phyloP scores from a whole-genome alignment of 345 rosid genomes.

The Hirschfeldia incana region DNA sequence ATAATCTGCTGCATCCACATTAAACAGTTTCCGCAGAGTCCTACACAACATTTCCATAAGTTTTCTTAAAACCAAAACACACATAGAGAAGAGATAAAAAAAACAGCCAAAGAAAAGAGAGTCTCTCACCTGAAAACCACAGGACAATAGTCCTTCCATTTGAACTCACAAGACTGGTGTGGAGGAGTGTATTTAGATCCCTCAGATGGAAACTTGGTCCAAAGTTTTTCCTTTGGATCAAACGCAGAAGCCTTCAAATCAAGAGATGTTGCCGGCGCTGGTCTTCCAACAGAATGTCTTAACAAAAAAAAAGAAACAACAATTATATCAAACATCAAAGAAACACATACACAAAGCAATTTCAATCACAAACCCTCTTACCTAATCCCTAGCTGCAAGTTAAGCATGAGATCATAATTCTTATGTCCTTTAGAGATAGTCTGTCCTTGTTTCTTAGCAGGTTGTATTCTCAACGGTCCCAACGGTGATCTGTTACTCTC shows the following conservation, averaged over 20 bases:
- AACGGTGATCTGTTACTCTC: slow-evolving; percentile 34
- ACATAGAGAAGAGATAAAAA: neutral
- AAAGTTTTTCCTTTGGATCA: slow-evolving; percentile 91
- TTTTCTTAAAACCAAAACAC: neutral
- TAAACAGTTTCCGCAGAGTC: slow-evolving; percentile 89
- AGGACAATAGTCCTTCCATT: slow-evolving; percentile 98
- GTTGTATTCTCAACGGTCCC: slow-evolving; percentile 49
- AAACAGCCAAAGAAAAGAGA: neutral
- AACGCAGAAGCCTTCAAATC: slow-evolving; percentile 89
- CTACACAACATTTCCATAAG: slow-evolving; percentile 38
- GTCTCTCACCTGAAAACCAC: slow-evolving; percentile 81
- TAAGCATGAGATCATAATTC: slow-evolving; percentile 97
- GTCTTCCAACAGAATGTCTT: slow-evolving; percentile 93
- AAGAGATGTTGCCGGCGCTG: slow-evolving; percentile 82
- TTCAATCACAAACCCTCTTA: slow-evolving; percentile 20
- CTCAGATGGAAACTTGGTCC: slow-evolving; percentile 95
- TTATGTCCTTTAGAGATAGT: slow-evolving; percentile 92
- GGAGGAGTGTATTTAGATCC: slow-evolving; percentile 97
- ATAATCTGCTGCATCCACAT: slow-evolving; percentile 94
- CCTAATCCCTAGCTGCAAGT: slow-evolving; percentile 98
- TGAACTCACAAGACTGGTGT: slow-evolving; percentile 86
- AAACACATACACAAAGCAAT: neutral
- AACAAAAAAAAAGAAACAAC: neutral
- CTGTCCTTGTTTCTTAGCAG: slow-evolving; percentile 77
- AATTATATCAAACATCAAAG: slow-evolving; percentile 2